Conservation (phyloP, 148 eudicot genomes). For the Pharnaceum exiguum region DNA sequence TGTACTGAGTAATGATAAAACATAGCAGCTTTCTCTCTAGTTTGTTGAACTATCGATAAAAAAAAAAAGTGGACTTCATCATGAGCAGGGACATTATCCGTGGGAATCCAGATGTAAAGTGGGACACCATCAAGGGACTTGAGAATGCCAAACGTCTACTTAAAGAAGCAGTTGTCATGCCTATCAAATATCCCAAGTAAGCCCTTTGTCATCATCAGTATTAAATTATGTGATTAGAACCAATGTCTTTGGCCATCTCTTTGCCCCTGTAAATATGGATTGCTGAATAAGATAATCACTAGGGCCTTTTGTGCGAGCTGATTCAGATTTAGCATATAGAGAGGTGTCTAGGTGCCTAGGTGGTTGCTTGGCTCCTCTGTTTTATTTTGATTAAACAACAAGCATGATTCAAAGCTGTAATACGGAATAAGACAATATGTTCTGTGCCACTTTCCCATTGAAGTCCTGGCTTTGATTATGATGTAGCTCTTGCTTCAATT, state of each 20-base stretch:
- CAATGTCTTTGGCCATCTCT: neutral
- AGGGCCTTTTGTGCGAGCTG: too few relatives aligned
- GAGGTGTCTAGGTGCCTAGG: too few relatives aligned
- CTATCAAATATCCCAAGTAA: conserved; percentile 95
- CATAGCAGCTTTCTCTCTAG: neutral
- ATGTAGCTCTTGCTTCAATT: neutral
- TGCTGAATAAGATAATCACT: too few relatives aligned
- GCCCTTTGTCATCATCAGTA: too few relatives aligned
- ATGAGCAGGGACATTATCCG: conserved; percentile 83
- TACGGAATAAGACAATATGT: too few relatives aligned
- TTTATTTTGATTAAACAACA: too few relatives aligned
- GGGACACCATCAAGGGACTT: conserved; percentile 94
- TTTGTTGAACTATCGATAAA: neutral
- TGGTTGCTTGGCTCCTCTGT: too few relatives aligned
- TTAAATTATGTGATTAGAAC: too few relatives aligned
- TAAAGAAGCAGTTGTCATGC: conserved; percentile 99
- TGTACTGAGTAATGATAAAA: neutral
- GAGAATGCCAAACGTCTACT: conserved; percentile 90
- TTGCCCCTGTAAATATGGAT: neutral
- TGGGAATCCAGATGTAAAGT: conserved; percentile 85
- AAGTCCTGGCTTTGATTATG: too few relatives aligned
- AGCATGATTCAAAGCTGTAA: too few relatives aligned
- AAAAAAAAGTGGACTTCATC: neutral
- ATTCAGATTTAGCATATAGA: neutral
- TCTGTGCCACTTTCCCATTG: too few relatives aligned